Evolutionary conservation across 768 basidiomycete genomes (phyloP).

Genomic region (Leccinum obscurum): DNA sequence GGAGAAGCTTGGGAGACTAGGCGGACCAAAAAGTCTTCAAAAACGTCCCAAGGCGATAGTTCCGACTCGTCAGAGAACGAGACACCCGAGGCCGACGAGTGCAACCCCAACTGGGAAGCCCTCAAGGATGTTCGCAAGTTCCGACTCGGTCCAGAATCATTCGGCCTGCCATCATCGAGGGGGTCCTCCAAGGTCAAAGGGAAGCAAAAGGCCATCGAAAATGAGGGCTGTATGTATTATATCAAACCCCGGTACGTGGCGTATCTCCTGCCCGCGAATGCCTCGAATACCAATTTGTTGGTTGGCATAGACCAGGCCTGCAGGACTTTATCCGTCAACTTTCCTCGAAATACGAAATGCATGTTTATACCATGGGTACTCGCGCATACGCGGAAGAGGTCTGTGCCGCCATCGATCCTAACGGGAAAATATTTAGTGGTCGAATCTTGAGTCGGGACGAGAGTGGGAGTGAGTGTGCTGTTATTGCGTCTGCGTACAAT

Average conservation of each 20-base stretch:
- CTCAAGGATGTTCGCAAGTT: conserved; percentile 91
- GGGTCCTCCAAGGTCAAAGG: conserved; percentile 46
- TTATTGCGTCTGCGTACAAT: conserved; percentile 3
- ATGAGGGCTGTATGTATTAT: conserved; percentile 91
- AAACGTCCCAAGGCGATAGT: conserved; percentile 30
- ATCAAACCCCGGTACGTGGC: conserved; percentile 87
- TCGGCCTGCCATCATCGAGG: conserved; percentile 49
- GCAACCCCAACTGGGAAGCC: conserved; percentile 93
- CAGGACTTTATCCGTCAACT: conserved; percentile 71
- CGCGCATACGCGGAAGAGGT: conserved; percentile 96
- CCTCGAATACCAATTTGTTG: not conserved
- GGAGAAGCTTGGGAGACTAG: conserved; percentile 78
- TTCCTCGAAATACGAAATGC: conserved; percentile 91
- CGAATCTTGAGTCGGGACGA: conserved; percentile 93
- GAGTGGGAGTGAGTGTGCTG: conserved; percentile 77
- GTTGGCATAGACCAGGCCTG: conserved; percentile 69
- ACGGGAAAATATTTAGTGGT: conserved; percentile 79
- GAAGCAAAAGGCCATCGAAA: conserved; percentile 66
- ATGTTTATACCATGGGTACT: conserved; percentile 99
- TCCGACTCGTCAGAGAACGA: conserved; percentile 42
- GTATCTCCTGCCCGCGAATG: not conserved
- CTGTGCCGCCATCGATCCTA: conserved; percentile 91
- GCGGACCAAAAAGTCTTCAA: conserved; percentile 44
- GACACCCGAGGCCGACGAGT: conserved; percentile 51
- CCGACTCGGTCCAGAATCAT: conserved; percentile 75